Conservation (phyloP, 495 filamentous ascomycete species). For the Penicillium parvum region DNA sequence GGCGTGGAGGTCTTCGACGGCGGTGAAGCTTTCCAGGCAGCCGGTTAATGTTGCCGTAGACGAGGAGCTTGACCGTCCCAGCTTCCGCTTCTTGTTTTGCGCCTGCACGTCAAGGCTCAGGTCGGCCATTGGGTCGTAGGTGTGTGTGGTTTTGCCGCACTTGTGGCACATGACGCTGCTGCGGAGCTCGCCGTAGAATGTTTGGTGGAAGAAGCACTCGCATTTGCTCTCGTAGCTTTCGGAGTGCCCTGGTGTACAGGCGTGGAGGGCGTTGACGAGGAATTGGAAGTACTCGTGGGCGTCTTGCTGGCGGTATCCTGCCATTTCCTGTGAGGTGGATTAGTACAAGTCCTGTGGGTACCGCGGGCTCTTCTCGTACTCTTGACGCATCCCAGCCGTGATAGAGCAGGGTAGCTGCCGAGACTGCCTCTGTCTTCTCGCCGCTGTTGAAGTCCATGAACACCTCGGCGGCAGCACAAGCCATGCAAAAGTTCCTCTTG, state of each 20-base stretch:
- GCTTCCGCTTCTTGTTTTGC: constrained; percentile 48
- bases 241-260: constrained; percentile 32
- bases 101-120: constrained; percentile 73
- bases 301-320: constrained; percentile 90
- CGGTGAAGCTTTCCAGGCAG: constrained; percentile 79
- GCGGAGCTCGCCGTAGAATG: constrained; percentile 82
- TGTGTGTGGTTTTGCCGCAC: constrained; percentile 71
- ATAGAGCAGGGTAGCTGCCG: constrained; percentile 70
- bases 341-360: background rate
- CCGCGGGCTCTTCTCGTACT: constrained; percentile 6
- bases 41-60: constrained; percentile 59
- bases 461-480: constrained; percentile 85
- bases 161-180: constrained; percentile 83
- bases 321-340: constrained; percentile 58
- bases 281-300: constrained; percentile 95
- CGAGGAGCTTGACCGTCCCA: constrained; percentile 32
- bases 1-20: constrained; percentile 61
- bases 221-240: constrained; percentile 60
- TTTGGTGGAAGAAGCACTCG: constrained; percentile 82
- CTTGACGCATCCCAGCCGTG: constrained; percentile 26
- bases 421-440: constrained; percentile 79
- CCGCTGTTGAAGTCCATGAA: constrained; percentile 83
- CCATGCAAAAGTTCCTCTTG: constrained; percentile 55
- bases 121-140: constrained; percentile 81
- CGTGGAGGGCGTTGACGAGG: constrained; percentile 78